phyloP scores from a whole-genome alignment of 495 filamentous ascomycete genomes.

The Jackrogersella multiformis region DNA sequence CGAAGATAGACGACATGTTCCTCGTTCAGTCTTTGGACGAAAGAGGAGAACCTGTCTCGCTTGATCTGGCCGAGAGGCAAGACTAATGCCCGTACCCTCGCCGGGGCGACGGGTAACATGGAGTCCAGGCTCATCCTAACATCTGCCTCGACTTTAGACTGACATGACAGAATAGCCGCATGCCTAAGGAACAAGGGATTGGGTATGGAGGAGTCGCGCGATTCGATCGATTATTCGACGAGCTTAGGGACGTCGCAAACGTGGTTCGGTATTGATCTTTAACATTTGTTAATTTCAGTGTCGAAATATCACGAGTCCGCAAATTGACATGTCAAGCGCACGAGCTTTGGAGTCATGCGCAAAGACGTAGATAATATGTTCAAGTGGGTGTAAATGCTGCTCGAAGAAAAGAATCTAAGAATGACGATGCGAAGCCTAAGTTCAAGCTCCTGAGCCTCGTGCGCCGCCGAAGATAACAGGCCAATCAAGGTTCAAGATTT shows the following conservation, averaged over 20 bases:
- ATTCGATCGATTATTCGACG: slow-evolving; percentile 22
- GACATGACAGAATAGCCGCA: slow-evolving; percentile 45
- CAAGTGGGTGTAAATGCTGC: slow-evolving; percentile 8
- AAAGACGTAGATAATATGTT: slow-evolving; percentile 10
- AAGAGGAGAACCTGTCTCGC: slow-evolving; percentile 78
- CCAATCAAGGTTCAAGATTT: slow-evolving; percentile 15
- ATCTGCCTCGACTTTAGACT: slow-evolving; percentile 43
- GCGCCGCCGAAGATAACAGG: slow-evolving; percentile 14
- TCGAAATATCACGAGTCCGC: too few species aligned
- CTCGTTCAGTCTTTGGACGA: slow-evolving; percentile 77
- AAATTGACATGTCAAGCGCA: too few species aligned
- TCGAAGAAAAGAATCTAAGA: not conserved
- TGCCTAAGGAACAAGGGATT: slow-evolving; percentile 32
- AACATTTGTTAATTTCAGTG: slow-evolving; percentile 7
- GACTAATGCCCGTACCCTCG: slow-evolving; percentile 82
- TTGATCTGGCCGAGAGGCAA: slow-evolving; percentile 87
- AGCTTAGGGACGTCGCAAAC: slow-evolving; percentile 24
- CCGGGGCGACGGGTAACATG: slow-evolving; percentile 87
- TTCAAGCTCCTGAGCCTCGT: slow-evolving; percentile 44
- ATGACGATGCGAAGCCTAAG: slow-evolving; percentile 39
- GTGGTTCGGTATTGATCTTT: slow-evolving; percentile 23
- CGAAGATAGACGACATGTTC: slow-evolving; percentile 88
- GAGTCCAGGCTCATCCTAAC: slow-evolving; percentile 84
- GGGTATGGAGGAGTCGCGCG: slow-evolving; percentile 4
- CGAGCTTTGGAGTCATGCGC: not conserved